These are phyloP conservation scores for Erythrophleum ivorense DNA, from an alignment of 331 rosid genomes.

Conservation along the genomic window DNA sequence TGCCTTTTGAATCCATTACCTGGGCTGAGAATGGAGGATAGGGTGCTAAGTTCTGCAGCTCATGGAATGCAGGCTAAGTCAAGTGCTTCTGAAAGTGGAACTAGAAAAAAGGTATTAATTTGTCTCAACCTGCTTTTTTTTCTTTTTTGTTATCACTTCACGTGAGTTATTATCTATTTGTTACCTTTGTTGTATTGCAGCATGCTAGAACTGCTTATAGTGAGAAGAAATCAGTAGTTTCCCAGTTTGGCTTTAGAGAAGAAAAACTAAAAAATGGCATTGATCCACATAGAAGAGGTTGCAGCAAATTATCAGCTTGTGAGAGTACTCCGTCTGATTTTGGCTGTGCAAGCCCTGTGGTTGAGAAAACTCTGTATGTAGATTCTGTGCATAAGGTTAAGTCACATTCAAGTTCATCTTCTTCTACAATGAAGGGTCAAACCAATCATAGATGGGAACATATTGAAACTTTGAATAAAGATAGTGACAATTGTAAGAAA, in stretches of 20 bases:
- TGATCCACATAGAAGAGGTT: conserved; percentile 53
- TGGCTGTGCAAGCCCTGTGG: conserved; percentile 56
- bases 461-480: conserved; percentile 42
- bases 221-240: conserved; percentile 42
- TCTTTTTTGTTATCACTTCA: conserved; percentile 25
- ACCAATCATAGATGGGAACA: conserved; percentile 41
- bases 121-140: neutral
- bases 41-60: conserved; percentile 48
- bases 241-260: conserved; percentile 44
- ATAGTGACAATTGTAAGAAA: conserved; percentile 41
- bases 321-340: conserved; percentile 49
- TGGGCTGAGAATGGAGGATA: conserved; percentile 62
- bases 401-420: conserved; percentile 52
- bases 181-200: conserved; percentile 48
- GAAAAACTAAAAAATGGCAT: conserved; percentile 43
- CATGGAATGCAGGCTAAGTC: conserved; percentile 54
- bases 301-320: conserved; percentile 36
- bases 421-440: conserved; percentile 47
- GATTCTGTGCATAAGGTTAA: conserved; percentile 64
- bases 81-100: conserved; percentile 50
- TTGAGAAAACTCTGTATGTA: conserved; percentile 84
- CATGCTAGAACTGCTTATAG: conserved; percentile 45
- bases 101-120: conserved; percentile 52
- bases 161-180: conserved; percentile 22
- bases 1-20: conserved; percentile 69